Conservation (phyloP, 495 filamentous ascomycete species). For the Aspergillus cristatus region DNA sequence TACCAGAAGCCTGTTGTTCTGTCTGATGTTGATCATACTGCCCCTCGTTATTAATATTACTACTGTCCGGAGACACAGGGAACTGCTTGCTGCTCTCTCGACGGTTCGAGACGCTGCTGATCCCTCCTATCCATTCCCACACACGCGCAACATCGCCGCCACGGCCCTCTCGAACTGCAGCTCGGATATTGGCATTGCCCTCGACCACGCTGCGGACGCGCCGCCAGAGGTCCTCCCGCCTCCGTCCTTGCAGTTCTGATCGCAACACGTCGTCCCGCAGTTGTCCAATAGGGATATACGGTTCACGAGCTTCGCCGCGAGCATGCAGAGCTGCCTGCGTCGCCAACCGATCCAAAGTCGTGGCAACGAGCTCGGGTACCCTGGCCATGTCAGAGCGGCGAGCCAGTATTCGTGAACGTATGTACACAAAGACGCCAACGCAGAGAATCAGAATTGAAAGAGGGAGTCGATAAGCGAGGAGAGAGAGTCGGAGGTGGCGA, state of each 20-base stretch:
- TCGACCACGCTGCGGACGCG: conserved; percentile 78
- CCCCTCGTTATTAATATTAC: no score
- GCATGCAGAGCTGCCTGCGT: conserved; percentile 69
- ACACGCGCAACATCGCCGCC: conserved; percentile 79
- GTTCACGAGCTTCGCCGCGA: conserved; percentile 55
- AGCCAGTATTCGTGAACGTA: conserved; percentile 43
- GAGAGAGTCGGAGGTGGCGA: conserved; percentile 80
- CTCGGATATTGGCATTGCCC: conserved; percentile 84
- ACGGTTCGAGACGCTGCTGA: conserved; percentile 31
- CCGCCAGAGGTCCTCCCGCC: conserved; percentile 72
- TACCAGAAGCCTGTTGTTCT: no score
- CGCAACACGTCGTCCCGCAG: conserved; percentile 85
- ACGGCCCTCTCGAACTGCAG: conserved; percentile 69
- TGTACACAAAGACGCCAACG: conserved; percentile 43
- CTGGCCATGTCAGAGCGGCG: conserved; percentile 54
- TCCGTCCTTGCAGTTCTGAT: conserved; percentile 62
- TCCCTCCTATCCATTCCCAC: conserved; percentile 95
- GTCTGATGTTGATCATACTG: no score
- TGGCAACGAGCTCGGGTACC: conserved; percentile 70
- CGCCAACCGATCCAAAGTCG: conserved; percentile 73
- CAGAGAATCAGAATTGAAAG: conserved; percentile 61
- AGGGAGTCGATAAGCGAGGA: conserved; percentile 92
- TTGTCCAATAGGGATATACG: conserved; percentile 77
- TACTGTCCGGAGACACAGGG: no score
- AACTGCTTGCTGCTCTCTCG: conserved; percentile 43